Conservation (phyloP, 495 filamentous ascomycete genomes). For the Aspergillus mulundensis region DNA sequence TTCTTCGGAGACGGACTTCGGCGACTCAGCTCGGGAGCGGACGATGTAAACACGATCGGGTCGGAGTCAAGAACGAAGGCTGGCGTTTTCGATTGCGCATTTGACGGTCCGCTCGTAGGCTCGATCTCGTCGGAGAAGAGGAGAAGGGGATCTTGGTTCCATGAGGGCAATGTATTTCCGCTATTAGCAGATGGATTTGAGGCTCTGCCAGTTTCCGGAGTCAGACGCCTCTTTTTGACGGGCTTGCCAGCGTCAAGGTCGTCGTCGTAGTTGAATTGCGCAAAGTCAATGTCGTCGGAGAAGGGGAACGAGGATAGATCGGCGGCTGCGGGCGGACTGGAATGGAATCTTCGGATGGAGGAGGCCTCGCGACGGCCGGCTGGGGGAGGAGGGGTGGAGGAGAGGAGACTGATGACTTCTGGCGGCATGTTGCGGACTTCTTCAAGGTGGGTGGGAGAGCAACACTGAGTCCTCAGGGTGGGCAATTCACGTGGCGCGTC, state of each 20-base stretch:
- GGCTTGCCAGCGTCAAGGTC: constrained; percentile 29
- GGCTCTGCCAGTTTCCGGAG: constrained; percentile 15
- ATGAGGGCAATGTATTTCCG: background rate
- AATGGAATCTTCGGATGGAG: constrained; percentile 15
- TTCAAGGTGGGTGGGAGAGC: background rate
- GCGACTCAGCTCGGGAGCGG: constrained; percentile 25
- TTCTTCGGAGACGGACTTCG: background rate
- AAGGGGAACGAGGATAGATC: constrained; percentile 19
- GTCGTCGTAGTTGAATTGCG: constrained; percentile 33
- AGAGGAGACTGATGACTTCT: constrained; percentile 41
- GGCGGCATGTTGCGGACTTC: constrained; percentile 32
- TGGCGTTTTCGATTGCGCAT: constrained; percentile 9
- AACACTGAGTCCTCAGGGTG: background rate
- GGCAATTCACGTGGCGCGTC: constrained; percentile 14
- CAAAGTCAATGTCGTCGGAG: constrained; percentile 50
- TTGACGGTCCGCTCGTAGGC: constrained; percentile 15
- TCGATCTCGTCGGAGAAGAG: constrained; percentile 36
- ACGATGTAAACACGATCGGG: constrained; percentile 53
- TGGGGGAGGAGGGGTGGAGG: constrained; percentile 35
- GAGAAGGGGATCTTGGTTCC: constrained; percentile 21
- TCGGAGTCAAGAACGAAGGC: constrained; percentile 35
- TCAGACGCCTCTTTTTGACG: constrained; percentile 41
- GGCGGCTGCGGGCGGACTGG: constrained; percentile 9
- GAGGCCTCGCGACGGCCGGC: constrained; percentile 15
- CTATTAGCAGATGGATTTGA: constrained; percentile 5